Evolutionary conservation across 1,139 yeast species (phyloP).

Genomic region (Geotrichum fermentans): DNA sequence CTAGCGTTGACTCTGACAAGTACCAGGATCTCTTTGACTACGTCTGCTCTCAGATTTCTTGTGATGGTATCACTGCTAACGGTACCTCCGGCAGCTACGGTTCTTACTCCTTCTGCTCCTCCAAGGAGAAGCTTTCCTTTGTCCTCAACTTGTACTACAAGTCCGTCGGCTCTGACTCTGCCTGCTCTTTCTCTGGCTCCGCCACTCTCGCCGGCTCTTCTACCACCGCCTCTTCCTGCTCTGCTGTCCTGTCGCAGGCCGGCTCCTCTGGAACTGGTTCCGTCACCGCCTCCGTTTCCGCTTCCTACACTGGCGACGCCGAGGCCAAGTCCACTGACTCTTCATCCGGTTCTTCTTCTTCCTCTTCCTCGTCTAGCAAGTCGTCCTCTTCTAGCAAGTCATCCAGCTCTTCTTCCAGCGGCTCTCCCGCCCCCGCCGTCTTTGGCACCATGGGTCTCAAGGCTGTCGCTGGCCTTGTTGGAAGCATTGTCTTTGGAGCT

Average conservation of each 20-base stretch:
- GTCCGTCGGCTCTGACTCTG: conserved; percentile 42
- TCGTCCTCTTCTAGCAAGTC: conserved; percentile 19
- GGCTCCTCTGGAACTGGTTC: conserved; percentile 29
- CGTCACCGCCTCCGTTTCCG: conserved; percentile 24
- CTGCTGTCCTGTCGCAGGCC: conserved; percentile 35
- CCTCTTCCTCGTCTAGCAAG: neutral
- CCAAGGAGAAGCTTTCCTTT: conserved; percentile 59
- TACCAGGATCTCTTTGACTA: conserved; percentile 52
- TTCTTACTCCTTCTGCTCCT: conserved; percentile 53
- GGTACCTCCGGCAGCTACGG: conserved; percentile 53
- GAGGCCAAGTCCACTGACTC: conserved; percentile 25
- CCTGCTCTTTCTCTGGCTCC: conserved; percentile 57
- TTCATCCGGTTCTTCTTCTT: neutral
- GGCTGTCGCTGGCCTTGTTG: conserved; percentile 12
- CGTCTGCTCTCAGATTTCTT: conserved; percentile 43
- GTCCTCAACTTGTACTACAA: conserved; percentile 56
- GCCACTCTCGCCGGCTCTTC: conserved; percentile 47
- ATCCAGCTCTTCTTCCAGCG: conserved; percentile 24
- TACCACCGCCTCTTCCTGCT: conserved; percentile 53
- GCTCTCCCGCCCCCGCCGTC: conserved; percentile 22
- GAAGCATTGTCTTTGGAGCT: conserved; percentile 10
- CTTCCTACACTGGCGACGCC: conserved; percentile 25
- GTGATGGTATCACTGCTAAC: conserved; percentile 50
- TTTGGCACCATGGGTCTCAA: conserved; percentile 10
- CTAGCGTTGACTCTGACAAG: conserved; percentile 44